A percentile compares a stretch with the other conserved stretches of the same genome.
These are phyloP conservation scores for Mentha longifolia DNA, from an alignment of 257 asterid genomes.

Conservation along the genomic window DNA sequence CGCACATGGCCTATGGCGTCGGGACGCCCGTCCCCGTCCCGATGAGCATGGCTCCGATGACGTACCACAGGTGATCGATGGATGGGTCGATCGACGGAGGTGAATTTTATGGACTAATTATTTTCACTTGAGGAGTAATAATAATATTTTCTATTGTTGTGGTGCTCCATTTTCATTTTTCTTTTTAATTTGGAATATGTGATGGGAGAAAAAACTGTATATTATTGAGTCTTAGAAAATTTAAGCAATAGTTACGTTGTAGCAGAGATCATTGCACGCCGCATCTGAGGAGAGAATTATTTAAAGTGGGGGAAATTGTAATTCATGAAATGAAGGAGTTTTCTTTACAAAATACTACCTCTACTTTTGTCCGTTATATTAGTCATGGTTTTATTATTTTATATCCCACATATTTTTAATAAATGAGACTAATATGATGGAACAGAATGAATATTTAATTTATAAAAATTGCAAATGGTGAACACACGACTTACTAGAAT, in stretches of 20 bases:
- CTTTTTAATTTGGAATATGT: constrained; percentile 16
- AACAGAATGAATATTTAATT: too few species aligned
- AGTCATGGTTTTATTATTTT: too few species aligned
- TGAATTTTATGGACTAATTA: background rate
- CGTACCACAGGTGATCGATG: constrained; percentile 47
- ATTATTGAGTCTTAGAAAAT: constrained; percentile 4
- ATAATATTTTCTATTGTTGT: background rate
- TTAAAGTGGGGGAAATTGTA: constrained; percentile 16
- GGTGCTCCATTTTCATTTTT: background rate
- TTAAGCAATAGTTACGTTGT: constrained; percentile 11
- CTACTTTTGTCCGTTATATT: too few species aligned
- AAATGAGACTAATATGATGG: too few species aligned
- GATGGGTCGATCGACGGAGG: too few species aligned
- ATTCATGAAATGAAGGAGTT: background rate
- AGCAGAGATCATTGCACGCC: background rate
- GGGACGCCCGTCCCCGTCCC: constrained; percentile 52
- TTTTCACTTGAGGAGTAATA: constrained; percentile 4
- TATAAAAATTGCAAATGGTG: too few species aligned
- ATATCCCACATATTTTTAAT: too few species aligned
- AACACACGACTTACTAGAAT: background rate
- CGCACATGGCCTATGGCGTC: constrained; percentile 60
- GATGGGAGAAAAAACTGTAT: background rate
- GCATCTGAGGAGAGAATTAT: background rate
- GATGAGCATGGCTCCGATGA: constrained; percentile 46
- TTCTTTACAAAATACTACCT: too few species aligned